phyloP scores from a whole-genome alignment of 805 yeast genomes.

The Hagleromyces aurorensis region DNA sequence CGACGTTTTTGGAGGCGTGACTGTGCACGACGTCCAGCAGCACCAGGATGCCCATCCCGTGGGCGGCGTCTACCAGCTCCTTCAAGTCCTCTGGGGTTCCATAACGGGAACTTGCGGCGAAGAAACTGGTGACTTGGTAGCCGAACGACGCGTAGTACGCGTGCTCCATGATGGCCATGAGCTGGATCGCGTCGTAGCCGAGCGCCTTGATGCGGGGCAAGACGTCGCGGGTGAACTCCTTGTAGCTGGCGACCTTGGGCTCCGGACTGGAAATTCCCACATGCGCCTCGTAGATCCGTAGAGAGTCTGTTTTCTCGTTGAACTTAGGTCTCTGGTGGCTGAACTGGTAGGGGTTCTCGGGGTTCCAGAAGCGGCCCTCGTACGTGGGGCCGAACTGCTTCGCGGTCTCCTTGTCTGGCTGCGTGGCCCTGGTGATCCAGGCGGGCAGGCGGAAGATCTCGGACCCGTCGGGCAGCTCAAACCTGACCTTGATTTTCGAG shows the following conservation, averaged over 20 bases:
- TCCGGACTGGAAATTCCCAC: slow-evolving; percentile 91
- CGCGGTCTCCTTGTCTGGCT: slow-evolving; percentile 47
- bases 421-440: slow-evolving; percentile 80
- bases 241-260: slow-evolving; percentile 75
- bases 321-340: slow-evolving; percentile 56
- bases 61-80: slow-evolving; percentile 87
- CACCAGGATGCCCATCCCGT: slow-evolving; percentile 77
- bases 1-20: slow-evolving; percentile 90
- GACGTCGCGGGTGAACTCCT: slow-evolving; percentile 70
- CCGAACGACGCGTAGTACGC: slow-evolving; percentile 98
- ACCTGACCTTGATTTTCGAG: slow-evolving; percentile 63
- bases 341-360: slow-evolving; percentile 50
- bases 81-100: slow-evolving; percentile 95
- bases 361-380: slow-evolving; percentile 94
- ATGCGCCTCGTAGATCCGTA: slow-evolving; percentile 90
- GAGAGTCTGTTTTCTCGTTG: slow-evolving; percentile 35
- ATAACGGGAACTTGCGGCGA: slow-evolving; percentile 80
- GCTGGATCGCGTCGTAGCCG: slow-evolving; percentile 88
- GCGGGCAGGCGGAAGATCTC: slow-evolving; percentile 78
- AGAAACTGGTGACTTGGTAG: slow-evolving; percentile 91
- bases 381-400: slow-evolving; percentile 41
- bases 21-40: slow-evolving; percentile 91
- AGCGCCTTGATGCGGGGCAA: slow-evolving; percentile 78
- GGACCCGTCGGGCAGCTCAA: slow-evolving; percentile 61
- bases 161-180: slow-evolving; percentile 98